Evolutionary conservation across 345 rosid genomes (phyloP).

Genomic region (Erysimum cheiranthoides): DNA sequence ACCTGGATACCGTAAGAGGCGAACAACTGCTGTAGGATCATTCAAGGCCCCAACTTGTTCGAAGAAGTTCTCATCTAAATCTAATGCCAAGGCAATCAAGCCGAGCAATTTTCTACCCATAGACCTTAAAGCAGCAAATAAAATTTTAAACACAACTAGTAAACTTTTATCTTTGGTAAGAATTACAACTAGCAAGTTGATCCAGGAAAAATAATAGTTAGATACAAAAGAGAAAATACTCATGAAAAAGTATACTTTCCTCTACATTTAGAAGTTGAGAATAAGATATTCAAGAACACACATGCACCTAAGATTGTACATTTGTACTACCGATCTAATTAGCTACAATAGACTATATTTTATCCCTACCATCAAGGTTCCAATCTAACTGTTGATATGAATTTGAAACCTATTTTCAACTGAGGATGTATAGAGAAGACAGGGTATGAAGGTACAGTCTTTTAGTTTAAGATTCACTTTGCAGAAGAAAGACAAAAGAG

Average conservation of each 20-base stretch:
- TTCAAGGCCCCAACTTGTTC: slow-evolving; percentile 65
- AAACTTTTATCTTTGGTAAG: too few relatives aligned
- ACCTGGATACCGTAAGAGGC: slow-evolving; percentile 91
- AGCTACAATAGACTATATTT: not conserved
- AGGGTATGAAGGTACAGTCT: not conserved
- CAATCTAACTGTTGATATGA: not conserved
- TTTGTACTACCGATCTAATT: slow-evolving; percentile 7
- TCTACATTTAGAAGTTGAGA: not conserved
- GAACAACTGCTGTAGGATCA: slow-evolving; percentile 56
- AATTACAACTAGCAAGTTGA: not conserved
- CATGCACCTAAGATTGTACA: not conserved
- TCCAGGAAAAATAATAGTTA: not conserved
- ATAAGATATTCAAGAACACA: slow-evolving; percentile 7
- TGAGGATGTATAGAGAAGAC: not conserved
- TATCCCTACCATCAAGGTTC: slow-evolving; percentile 1
- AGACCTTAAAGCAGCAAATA: slow-evolving; percentile 53
- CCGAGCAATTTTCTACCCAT: slow-evolving; percentile 58
- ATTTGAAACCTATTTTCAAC: slow-evolving; percentile 3
- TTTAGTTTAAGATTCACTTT: not conserved
- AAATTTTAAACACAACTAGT: not conserved
- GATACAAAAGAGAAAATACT: not conserved
- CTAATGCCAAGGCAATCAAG: slow-evolving; percentile 79
- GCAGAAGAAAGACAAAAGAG: not conserved
- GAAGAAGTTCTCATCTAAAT: slow-evolving; percentile 74
- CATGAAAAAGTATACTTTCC: not conserved